A percentile compares a stretch with the other conserved stretches of the same genome.
Conservation (phyloP, 2,329 filamentous ascomycete genomes). For the Ascochyta koolunga region DNA sequence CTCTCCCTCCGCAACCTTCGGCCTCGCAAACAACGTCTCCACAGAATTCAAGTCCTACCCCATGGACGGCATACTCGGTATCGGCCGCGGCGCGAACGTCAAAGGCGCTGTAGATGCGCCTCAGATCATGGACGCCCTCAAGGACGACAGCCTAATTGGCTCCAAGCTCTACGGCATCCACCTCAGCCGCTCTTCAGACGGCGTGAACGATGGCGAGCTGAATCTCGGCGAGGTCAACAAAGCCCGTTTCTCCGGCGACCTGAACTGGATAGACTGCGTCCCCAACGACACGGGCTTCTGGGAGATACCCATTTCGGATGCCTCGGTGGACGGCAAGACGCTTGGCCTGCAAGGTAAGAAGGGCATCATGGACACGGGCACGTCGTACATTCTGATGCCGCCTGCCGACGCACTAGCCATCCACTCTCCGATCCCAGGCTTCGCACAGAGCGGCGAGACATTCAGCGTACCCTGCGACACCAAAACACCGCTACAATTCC, state of each 20-base stretch:
- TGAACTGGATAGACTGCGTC: constrained; percentile 68
- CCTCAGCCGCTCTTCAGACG: constrained; percentile 70
- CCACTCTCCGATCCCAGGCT: constrained; percentile 70
- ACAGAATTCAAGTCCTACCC: constrained; percentile 77
- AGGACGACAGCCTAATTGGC: constrained; percentile 61
- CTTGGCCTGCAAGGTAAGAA: constrained; percentile 54
- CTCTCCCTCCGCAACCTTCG: constrained; percentile 70
- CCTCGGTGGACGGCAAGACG: constrained; percentile 65
- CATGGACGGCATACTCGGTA: constrained; percentile 85
- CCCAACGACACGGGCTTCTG: constrained; percentile 65
- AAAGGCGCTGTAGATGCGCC: constrained; percentile 57
- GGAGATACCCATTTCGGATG: constrained; percentile 73
- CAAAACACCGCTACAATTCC: constrained; percentile 64
- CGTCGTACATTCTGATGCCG: constrained; percentile 78
- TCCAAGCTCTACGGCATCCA: constrained; percentile 74
- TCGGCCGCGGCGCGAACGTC: constrained; percentile 64
- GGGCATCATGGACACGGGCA: constrained; percentile 84
- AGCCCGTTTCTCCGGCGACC: constrained; percentile 69
- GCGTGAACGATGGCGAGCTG: constrained; percentile 73
- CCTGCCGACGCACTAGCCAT: constrained; percentile 68
- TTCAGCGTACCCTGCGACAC: constrained; percentile 78
- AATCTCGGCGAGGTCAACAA: constrained; percentile 75
- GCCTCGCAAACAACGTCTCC: constrained; percentile 73
- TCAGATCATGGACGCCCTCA: constrained; percentile 71
- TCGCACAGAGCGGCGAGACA: constrained; percentile 62